Evolutionary conservation across 768 basidiomycete species (phyloP), one percentile per base, ranked within the genome.

Genomic region (Lentinula aciculospora): DNA sequence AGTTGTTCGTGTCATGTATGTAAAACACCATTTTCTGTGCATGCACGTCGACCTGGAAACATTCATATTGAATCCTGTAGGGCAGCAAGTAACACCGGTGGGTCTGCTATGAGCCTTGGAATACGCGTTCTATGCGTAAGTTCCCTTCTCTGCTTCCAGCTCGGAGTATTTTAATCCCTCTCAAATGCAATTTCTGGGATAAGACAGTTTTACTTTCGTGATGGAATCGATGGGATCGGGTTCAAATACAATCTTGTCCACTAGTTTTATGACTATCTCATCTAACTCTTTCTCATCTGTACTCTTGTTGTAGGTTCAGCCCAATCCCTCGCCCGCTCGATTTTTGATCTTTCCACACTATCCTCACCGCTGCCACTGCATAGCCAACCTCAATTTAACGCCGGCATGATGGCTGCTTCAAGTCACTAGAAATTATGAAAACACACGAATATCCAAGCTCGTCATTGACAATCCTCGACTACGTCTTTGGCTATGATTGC

Each of bases 101-200:
- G 86, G 10, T 84, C 85, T 0, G 81, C 84, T 15, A 67, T 88
- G 86, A 86, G 74, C 78, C 7, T 69, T 87, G 58, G 86, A 88
- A 65, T 88, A 88, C 67, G 71, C 77, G 2, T 69, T 89, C 3
- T 84, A 77, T 63, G 82, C 83, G 64, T 78, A 63, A 50, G 76
- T 63, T 19, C 13, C 45, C 29, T 12, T 56, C n/a, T 13, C 46
- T 40, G 34, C 49, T 23, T 53, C 17, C 51, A 51, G 63, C 23
- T 58, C 17, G 37, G 19, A 21, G 13, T 7, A 40, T 32, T 8
- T 21, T 15, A 25, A 19, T 21, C 28, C 6, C 17, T 17, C 23
- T 17, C 13, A 15, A 51, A 32, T 13, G 19, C 51, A 31, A 34
- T 32, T 13, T 10, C 50, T 28, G 46, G 28, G 4, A 49, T 50